A percentile compares a stretch with the other conserved stretches of the same genome.
Evolutionary conservation across 2,329 filamentous ascomycete species (phyloP).

Genomic region (Fusarium hostae): DNA sequence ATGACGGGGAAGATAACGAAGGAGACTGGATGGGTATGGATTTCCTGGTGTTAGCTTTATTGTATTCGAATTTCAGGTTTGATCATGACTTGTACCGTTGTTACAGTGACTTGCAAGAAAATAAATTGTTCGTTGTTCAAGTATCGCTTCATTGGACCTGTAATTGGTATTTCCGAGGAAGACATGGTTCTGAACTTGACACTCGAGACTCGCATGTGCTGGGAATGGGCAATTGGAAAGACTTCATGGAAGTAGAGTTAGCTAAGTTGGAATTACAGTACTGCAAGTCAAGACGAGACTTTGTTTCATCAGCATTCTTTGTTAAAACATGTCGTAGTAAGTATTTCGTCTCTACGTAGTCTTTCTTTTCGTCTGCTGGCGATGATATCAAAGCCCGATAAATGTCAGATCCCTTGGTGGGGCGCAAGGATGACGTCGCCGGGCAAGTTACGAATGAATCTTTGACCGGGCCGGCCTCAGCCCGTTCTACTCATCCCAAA

Average conservation of each 20-base stretch:
- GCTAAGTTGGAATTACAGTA: rapidly evolving
- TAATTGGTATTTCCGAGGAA: too few relatives aligned
- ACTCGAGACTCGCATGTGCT: too few relatives aligned
- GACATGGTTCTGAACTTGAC: not conserved
- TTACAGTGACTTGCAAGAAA: not conserved
- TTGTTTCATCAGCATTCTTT: not conserved
- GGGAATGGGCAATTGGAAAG: not conserved
- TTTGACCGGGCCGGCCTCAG: slow-evolving; percentile 8
- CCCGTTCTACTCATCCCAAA: slow-evolving; percentile 15
- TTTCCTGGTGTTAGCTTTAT: slow-evolving; percentile 40
- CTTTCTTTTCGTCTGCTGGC: not conserved
- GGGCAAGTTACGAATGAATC: slow-evolving; percentile 1
- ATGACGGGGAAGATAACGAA: slow-evolving; percentile 11
- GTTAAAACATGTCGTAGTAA: too few relatives aligned
- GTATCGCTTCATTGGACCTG: not conserved
- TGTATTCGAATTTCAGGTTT: slow-evolving; percentile 33
- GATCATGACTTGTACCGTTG: slow-evolving; percentile 2
- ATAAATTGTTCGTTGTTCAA: not conserved
- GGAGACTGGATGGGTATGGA: slow-evolving; percentile 34
- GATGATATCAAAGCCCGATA: slow-evolving; percentile 23
- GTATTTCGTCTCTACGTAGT: not conserved
- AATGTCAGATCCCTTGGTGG: slow-evolving; percentile 19
- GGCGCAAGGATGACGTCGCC: slow-evolving; percentile 41
- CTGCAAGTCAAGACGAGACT: rapidly evolving
- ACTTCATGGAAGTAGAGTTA: rapidly evolving